Percentiles rank a stretch among this genome's conserved stretches.
These are phyloP conservation scores for Aristolochia californica DNA, from an alignment of 164 flowering plant species.

Conservation along the genomic window DNA sequence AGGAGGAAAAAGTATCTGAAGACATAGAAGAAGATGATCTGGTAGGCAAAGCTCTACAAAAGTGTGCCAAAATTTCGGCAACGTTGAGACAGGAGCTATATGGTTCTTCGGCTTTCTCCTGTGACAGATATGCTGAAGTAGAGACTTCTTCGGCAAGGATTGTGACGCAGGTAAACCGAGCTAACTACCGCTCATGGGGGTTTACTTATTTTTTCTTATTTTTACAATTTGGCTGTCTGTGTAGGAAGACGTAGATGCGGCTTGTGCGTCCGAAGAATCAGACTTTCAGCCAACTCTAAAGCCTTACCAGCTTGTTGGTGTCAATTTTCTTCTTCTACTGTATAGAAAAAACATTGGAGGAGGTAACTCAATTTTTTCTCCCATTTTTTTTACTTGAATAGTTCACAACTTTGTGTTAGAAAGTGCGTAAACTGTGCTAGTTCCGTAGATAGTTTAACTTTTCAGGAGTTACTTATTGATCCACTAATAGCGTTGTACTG, in stretches of 20 bases:
- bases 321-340: conserved; percentile 85
- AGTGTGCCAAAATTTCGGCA: conserved; percentile 73
- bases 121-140: conserved; percentile 61
- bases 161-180: conserved; percentile 63
- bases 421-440: not conserved
- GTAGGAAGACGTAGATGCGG: conserved; percentile 71
- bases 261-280: conserved; percentile 53
- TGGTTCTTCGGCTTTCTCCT: conserved; percentile 39
- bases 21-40: conserved; percentile 52
- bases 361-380: conserved; percentile 35
- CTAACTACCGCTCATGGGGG: too few species aligned
- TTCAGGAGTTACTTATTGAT: not conserved
- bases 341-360: conserved; percentile 75
- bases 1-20: conserved; percentile 8
- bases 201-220: not conserved
- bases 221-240: not conserved
- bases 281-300: conserved; percentile 78
- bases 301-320: conserved; percentile 97
- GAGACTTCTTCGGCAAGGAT: conserved; percentile 62
- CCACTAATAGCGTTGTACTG: not conserved
- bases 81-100: conserved; percentile 58
- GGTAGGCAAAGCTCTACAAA: conserved; percentile 77
- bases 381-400: not conserved
- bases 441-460: not conserved
- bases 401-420: not conserved